These are phyloP conservation scores for Eucalyptus sp. DNA, from an alignment of 345 rosid species.

Conservation along the genomic window DNA sequence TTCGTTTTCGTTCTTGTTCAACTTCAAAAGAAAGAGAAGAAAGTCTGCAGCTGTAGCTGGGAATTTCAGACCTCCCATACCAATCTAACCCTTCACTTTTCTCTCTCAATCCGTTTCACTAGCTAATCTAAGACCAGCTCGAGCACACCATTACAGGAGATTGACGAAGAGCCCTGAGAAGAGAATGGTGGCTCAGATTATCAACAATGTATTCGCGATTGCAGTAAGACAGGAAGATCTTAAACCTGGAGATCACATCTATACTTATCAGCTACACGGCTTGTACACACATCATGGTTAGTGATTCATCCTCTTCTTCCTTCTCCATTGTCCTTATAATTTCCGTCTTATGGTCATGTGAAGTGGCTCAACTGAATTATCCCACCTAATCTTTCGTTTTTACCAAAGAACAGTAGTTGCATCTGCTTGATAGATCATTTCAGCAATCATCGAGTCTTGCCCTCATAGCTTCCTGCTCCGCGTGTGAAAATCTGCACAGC, in stretches of 20 bases:
- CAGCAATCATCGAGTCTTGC: neutral
- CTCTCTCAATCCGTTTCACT: neutral
- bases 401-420: neutral
- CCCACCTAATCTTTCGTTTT: neutral
- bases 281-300: neutral
- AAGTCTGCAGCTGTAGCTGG: neutral
- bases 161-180: neutral
- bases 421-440: neutral
- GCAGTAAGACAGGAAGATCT: neutral
- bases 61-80: neutral
- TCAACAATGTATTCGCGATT: neutral
- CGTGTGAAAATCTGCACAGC: neutral
- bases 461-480: neutral
- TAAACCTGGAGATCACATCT: neutral
- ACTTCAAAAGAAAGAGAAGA: neutral
- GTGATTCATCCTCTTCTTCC: neutral
- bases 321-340: neutral
- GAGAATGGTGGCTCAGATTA: neutral
- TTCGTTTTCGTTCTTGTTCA: neutral
- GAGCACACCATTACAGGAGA: neutral
- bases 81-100: neutral
- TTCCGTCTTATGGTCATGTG: too few relatives aligned
- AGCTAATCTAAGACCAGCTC: neutral
- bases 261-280: neutral
- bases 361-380: neutral